Evolutionary conservation across 2,329 filamentous ascomycete genomes (phyloP), one percentile per base, ranked within the genome.

Genomic region (Cylindrodendrum hubeiense): DNA sequence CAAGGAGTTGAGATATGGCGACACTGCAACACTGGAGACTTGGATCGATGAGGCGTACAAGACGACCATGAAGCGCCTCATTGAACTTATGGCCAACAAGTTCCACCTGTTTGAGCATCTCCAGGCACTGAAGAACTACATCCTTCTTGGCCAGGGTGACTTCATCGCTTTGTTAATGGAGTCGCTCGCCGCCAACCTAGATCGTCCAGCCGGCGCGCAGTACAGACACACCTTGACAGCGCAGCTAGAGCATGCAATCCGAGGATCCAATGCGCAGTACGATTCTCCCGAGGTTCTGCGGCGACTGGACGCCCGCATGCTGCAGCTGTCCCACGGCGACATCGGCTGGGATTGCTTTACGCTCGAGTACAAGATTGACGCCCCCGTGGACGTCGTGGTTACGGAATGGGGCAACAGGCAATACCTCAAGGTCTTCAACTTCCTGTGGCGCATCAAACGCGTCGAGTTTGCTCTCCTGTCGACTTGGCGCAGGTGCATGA

Each of bases 261-360:
- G 95, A 60, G 95, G 96, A 65, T 98, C 95, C 12, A 99, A 98
- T 77, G 97, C 96, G 7, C 97, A 99, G 79, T 97, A 94, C 77
- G 96, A 99, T 79, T 92, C 92, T 4, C 89, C 93, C 2, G 97
- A 99, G 76, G 95, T 99, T 5, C 88, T 99, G 28, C 90, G 94
- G 5, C 90, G 96, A 12, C 87, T 99, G 4, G 96, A 99, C 79
- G 95, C 96, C n/a, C 93, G 97, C 67, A 98, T 99, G 95, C 87
- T 99, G 43, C 95, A 98, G 81, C 87, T 98, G 6, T 97, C 93
- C 9, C 95, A 98, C 74, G 96, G 96, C 55, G 96, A 99, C 74
- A 98, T 98, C 57, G 96, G 96, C 53, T 99, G 96, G 96, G 96
- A 99, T 77, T 97, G 97, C 77, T 99, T 99, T 81, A 99, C 96